phyloP scores from a whole-genome alignment of 73 alveolate species.

The Durusdinium trenchii region DNA sequence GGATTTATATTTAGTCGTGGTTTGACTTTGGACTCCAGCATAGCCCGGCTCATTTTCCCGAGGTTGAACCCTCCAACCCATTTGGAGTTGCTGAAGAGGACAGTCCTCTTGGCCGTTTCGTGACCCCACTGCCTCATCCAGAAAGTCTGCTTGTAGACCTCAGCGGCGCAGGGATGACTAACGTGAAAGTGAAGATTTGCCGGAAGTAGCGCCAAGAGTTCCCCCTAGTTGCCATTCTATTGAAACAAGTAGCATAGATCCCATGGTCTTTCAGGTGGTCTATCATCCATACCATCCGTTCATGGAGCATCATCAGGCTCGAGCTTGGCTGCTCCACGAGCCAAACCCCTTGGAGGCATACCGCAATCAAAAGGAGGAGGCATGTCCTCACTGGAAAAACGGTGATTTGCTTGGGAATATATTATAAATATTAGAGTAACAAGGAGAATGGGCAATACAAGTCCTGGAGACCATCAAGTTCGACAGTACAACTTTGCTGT shows the following conservation, averaged over 20 bases:
- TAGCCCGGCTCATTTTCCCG: background rate
- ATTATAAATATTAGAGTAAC: no score
- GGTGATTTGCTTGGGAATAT: background rate
- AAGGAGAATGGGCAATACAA: background rate
- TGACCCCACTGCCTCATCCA: background rate
- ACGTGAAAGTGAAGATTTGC: no score
- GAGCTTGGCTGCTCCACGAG: background rate
- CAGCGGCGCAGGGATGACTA: background rate
- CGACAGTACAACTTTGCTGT: background rate
- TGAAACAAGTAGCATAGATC: background rate
- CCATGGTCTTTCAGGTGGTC: background rate
- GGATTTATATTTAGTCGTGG: no score
- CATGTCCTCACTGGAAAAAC: background rate
- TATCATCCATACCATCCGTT: background rate
- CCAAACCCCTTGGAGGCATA: background rate
- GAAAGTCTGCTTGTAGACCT: background rate
- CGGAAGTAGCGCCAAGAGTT: no score
- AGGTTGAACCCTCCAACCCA: background rate
- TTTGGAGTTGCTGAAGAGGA: background rate
- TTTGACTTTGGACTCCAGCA: background rate
- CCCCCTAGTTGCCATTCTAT: no score
- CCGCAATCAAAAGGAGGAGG: background rate
- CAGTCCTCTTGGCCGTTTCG: background rate
- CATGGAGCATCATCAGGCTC: background rate
- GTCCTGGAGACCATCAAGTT: slow-evolving; percentile 14